phyloP scores from a whole-genome alignment of 2,329 filamentous ascomycete species.

The Ceratocystis albifundus region DNA sequence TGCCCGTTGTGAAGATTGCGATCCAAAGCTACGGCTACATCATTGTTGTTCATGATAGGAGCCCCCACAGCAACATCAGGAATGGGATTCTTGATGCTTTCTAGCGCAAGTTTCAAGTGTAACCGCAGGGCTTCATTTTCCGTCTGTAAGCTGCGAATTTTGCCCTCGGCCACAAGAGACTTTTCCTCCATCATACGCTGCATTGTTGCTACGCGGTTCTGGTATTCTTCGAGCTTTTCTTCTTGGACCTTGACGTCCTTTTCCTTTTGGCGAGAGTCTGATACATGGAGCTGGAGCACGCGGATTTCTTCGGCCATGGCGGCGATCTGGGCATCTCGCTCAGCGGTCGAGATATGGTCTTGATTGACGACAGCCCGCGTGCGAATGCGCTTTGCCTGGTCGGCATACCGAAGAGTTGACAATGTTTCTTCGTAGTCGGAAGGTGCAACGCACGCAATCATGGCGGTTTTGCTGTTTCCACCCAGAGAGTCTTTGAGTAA shows the following conservation, averaged over 20 bases:
- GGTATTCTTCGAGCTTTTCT: slow-evolving; percentile 86
- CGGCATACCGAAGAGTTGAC: slow-evolving; percentile 88
- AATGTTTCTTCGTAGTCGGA: slow-evolving; percentile 96
- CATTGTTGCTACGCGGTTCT: slow-evolving; percentile 78
- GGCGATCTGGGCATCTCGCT: slow-evolving; percentile 84
- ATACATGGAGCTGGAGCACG: slow-evolving; percentile 62
- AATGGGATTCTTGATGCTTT: slow-evolving; percentile 85
- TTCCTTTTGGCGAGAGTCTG: slow-evolving; percentile 54
- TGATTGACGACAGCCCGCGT: slow-evolving; percentile 93
- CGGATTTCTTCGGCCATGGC: slow-evolving; percentile 96
- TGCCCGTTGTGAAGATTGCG: slow-evolving; percentile 27
- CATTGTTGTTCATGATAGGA: slow-evolving; percentile 27
- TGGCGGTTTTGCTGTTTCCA: slow-evolving; percentile 95
- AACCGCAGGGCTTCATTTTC: slow-evolving; percentile 82
- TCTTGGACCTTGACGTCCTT: slow-evolving; percentile 67
- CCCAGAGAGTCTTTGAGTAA: slow-evolving; percentile 90
- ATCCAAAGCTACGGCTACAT: slow-evolving; percentile 25
- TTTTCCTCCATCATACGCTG: slow-evolving; percentile 94
- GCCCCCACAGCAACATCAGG: slow-evolving; percentile 41
- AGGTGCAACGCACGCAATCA: slow-evolving; percentile 96
- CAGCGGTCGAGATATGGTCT: slow-evolving; percentile 80
- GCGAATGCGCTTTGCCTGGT: slow-evolving; percentile 94
- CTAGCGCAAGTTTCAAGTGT: slow-evolving; percentile 76
- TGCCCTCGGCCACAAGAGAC: slow-evolving; percentile 78
- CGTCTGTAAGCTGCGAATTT: slow-evolving; percentile 78